Percentiles rank a stretch among this genome's conserved stretches.
phyloP scores from a whole-genome alignment of 345 rosid genomes.

The Raphanus raphanistrum region DNA sequence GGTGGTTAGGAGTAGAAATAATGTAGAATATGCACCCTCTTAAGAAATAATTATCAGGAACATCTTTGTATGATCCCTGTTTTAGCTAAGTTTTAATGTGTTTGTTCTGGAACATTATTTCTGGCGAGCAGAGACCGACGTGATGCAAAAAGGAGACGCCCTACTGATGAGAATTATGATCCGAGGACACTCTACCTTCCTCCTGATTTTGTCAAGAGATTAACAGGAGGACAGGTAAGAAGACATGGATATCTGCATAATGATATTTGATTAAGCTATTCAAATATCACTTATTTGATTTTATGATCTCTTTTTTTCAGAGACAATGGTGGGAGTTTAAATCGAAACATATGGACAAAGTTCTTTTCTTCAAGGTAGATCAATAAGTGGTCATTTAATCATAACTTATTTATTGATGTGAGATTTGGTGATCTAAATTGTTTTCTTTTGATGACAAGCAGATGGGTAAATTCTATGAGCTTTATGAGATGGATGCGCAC shows the following conservation, averaged over 20 bases:
- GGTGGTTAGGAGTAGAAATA: slow-evolving; percentile 18
- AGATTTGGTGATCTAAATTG: not conserved
- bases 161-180: slow-evolving; percentile 76
- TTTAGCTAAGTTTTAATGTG: slow-evolving; percentile 1
- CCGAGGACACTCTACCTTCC: slow-evolving; percentile 87
- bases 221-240: slow-evolving; percentile 87
- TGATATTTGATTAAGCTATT: slow-evolving; percentile 22
- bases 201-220: slow-evolving; percentile 68
- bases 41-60: too few relatives aligned
- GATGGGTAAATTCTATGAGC: slow-evolving; percentile 99
- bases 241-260: slow-evolving; percentile 14
- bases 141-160: slow-evolving; percentile 73
- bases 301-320: slow-evolving; percentile 43
- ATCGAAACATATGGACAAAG: slow-evolving; percentile 98
- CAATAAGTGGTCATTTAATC: not conserved
- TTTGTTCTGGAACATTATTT: slow-evolving; percentile 17
- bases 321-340: slow-evolving; percentile 99
- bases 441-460: slow-evolving; percentile 37
- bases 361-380: slow-evolving; percentile 88
- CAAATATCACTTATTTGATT: slow-evolving; percentile 25
- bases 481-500: slow-evolving; percentile 99
- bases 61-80: not conserved
- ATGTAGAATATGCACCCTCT: not conserved
- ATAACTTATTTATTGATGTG: not conserved
- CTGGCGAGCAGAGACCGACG: slow-evolving; percentile 52